Evolutionary conservation across 2,329 filamentous ascomycete species (phyloP).

Genomic region (Aspergillus ibericus): DNA sequence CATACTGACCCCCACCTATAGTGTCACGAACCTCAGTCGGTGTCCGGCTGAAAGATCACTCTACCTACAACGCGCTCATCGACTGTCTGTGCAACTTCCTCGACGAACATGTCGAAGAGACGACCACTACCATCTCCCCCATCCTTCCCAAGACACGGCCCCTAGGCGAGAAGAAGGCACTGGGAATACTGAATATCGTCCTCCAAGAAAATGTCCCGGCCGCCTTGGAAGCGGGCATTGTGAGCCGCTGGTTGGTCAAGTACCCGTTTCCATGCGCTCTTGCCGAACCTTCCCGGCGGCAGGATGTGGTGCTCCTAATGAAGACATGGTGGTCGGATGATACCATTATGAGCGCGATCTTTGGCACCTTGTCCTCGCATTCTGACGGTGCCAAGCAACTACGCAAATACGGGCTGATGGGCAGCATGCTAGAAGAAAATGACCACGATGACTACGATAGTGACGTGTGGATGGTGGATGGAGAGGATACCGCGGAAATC

Average conservation of each 20-base stretch:
- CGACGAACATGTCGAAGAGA: constrained; percentile 38
- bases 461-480: constrained; percentile 54
- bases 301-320: constrained; percentile 43
- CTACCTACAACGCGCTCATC: constrained; percentile 41
- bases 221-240: constrained; percentile 62
- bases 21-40: constrained; percentile 40
- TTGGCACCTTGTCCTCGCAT: constrained; percentile 39
- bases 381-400: constrained; percentile 43
- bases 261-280: constrained; percentile 66
- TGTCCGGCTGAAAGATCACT: constrained; percentile 33
- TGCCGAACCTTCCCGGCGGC: constrained; percentile 49
- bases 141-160: constrained; percentile 44
- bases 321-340: constrained; percentile 46
- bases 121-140: constrained; percentile 35
- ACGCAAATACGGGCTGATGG: constrained; percentile 44
- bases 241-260: constrained; percentile 71
- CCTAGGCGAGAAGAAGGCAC: constrained; percentile 43
- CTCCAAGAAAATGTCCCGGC: constrained; percentile 60
- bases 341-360: constrained; percentile 45
- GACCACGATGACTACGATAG: constrained; percentile 54
- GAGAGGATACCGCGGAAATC: constrained; percentile 52
- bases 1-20: constrained; percentile 17
- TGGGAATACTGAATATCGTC: constrained; percentile 60
- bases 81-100: constrained; percentile 45
- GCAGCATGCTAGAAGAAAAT: constrained; percentile 50